Conservation (phyloP, 371 early-diverging fungal species). For the Lichtheimia corymbifera region DNA sequence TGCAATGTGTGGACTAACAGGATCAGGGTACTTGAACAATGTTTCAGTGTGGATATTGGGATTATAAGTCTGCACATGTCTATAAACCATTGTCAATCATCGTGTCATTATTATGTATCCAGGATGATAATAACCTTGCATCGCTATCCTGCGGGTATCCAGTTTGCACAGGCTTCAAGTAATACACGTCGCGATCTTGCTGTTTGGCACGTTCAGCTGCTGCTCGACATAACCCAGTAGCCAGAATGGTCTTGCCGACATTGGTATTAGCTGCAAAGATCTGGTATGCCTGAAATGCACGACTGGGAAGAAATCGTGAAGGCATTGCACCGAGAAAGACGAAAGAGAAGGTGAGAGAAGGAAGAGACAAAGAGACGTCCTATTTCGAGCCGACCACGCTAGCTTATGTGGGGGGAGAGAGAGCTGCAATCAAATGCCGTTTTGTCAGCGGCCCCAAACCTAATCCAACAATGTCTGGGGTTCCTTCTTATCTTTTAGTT, state of each 20-base stretch:
- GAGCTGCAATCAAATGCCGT: too few species aligned
- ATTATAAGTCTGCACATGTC: conserved; percentile 61
- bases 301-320: conserved; percentile 46
- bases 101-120: background rate
- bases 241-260: conserved; percentile 83
- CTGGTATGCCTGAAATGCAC: conserved; percentile 69
- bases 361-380: background rate
- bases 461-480: too few species aligned
- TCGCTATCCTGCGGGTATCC: conserved; percentile 83
- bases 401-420: too few species aligned
- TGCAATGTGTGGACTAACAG: conserved; percentile 80
- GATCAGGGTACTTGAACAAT: conserved; percentile 71
- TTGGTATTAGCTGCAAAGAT: conserved; percentile 84
- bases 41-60: conserved; percentile 47
- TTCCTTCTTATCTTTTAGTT: too few species aligned
- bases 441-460: too few species aligned
- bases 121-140: conserved; percentile 63
- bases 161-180: conserved; percentile 85
- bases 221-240: conserved; percentile 66
- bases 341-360: background rate
- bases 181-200: conserved; percentile 54
- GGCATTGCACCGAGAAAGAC: conserved; percentile 26
- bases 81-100: conserved; percentile 16
- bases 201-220: conserved; percentile 52
- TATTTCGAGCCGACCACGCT: too few species aligned